Base-by-base conservation (phyloP, 345 rosid genomes). In the Camelina neglecta region DNA sequence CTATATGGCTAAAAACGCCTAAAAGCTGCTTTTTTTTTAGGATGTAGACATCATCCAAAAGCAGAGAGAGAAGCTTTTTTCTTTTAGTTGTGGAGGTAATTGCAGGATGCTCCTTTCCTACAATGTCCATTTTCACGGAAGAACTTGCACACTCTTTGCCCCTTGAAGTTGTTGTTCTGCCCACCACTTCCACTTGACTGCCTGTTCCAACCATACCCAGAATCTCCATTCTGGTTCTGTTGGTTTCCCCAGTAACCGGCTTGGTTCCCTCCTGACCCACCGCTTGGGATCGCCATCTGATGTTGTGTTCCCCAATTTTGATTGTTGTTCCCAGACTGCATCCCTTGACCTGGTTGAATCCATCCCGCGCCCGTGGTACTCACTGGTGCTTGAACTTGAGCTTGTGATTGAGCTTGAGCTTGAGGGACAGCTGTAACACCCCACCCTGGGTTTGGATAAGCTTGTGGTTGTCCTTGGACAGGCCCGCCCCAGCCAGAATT, bases 31-130 rank as follows among this genome's bases (percentile, higher is more conserved):
- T 50, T 35, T 35, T 35, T 8, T 49, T 72, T 4, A 15, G 26
- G 24, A 49, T 60, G 66, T 31, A 55, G 2, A 55, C 62, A 47
- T 61, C 44, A 60, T 38, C 36, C 58, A 29, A 60, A 72, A 60
- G 67, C 67, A 59, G 39, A 42, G 31, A 71, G 31, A 56, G 49
- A 36, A 16, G 35, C 31, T 29, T 29, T 10, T 39, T 62, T 4
- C 23, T 21, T 71, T 82, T 76, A 86, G 69, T 81, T 75, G 82
- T 89, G 93, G 66, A 86, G 70, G 78, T 84, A 91, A 79, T 85
- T 87, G 83, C 97, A 91, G 10, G 84, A 73, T 26, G 97, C 80
- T 48, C 94, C 97, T 79, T 87, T 91, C 82, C 81, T 86, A 80
- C 97, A 89, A 62, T 82, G 83, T 54, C 97, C 95, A 49, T 36